Evolutionary conservation across 805 yeast species (phyloP).

Genomic region (Metschnikowia koreensis): DNA sequence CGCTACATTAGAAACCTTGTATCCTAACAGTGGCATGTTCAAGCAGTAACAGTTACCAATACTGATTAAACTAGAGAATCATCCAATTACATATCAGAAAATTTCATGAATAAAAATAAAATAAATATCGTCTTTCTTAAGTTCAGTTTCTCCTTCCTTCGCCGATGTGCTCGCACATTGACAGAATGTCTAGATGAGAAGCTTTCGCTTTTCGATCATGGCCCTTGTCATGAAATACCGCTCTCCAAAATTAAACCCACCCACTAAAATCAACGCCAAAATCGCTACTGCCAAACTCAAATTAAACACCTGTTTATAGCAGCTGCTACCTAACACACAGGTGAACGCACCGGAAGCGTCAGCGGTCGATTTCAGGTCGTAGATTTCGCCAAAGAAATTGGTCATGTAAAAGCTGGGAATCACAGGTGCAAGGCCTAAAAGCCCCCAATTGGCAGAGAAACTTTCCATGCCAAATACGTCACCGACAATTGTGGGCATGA

Average conservation of each 20-base stretch:
- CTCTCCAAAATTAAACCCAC: slow-evolving; percentile 18
- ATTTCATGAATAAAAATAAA: no score
- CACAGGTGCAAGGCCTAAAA: slow-evolving; percentile 64
- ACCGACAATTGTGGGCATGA: slow-evolving; percentile 73
- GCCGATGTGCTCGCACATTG: neutral
- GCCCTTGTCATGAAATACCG: slow-evolving; percentile 4
- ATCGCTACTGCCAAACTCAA: slow-evolving; percentile 35
- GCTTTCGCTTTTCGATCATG: slow-evolving; percentile 2
- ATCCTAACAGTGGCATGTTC: no score
- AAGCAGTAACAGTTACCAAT: no score
- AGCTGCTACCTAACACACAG: slow-evolving; percentile 33
- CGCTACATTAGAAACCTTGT: no score
- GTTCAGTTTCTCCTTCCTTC: neutral
- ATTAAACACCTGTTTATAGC: slow-evolving; percentile 41
- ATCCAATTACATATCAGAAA: no score
- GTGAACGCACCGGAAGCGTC: slow-evolving; percentile 13
- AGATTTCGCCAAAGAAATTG: slow-evolving; percentile 58
- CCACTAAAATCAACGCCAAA: slow-evolving; percentile 22
- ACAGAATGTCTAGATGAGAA: neutral
- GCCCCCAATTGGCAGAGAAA: slow-evolving; percentile 74
- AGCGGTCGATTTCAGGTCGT: slow-evolving; percentile 46
- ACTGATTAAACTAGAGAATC: neutral
- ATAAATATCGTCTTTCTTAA: no score
- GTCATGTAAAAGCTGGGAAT: slow-evolving; percentile 60
- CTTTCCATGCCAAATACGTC: slow-evolving; percentile 68